phyloP scores from a whole-genome alignment of 1,284 basidiomycete species.

The Sporisorium reilianum region DNA sequence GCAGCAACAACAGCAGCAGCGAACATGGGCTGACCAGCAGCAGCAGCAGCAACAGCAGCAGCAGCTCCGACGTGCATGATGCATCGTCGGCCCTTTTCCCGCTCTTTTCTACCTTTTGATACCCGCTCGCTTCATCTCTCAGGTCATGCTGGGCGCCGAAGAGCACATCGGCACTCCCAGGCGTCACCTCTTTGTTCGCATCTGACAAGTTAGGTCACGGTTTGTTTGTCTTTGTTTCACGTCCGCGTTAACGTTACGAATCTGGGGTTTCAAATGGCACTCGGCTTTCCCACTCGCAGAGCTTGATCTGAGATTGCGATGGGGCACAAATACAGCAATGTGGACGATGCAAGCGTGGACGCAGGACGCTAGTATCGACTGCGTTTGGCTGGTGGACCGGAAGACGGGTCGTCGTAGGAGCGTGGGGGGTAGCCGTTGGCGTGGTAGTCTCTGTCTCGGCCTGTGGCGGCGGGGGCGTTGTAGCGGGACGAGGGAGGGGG shows the following conservation, averaged over 20 bases:
- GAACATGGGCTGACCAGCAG: constrained; percentile 17
- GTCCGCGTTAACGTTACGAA: background rate
- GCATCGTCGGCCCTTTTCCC: background rate
- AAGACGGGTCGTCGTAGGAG: constrained; percentile 23
- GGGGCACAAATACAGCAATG: constrained; percentile 22
- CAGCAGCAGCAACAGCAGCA: constrained; percentile 18
- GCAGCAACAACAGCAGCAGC: constrained; percentile 20
- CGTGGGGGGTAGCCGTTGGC: background rate
- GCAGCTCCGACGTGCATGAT: constrained; percentile 18
- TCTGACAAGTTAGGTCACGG: background rate
- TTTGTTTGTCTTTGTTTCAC: background rate
- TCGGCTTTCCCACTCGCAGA: background rate
- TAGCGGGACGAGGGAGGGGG: constrained; percentile 6
- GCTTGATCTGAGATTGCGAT: background rate
- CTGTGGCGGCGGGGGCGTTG: background rate
- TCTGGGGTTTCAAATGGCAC: background rate
- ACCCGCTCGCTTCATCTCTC: background rate
- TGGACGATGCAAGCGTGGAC: background rate
- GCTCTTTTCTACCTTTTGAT: background rate
- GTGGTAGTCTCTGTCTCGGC: constrained; percentile 21
- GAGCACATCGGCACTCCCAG: background rate
- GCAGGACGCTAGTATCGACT: constrained; percentile 29
- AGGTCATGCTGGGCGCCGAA: background rate
- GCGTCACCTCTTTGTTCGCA: background rate
- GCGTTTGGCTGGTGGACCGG: constrained; percentile 38